phyloP scores from a whole-genome alignment of 768 basidiomycete genomes.

The Rhodosporidiobolus sp. region DNA sequence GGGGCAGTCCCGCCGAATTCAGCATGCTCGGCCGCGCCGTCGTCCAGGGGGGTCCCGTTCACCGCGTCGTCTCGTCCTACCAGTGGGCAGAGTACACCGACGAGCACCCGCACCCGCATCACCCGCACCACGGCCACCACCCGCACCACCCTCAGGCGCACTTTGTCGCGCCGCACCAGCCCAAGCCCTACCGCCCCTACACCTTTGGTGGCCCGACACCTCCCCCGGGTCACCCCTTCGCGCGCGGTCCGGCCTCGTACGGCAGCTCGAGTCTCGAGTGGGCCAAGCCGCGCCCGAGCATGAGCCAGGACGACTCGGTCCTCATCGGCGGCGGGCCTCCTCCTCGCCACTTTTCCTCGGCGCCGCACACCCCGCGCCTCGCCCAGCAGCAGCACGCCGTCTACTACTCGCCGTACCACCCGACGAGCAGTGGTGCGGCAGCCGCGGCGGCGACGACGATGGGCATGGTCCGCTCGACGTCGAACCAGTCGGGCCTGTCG shows the following conservation, averaged over 20 bases:
- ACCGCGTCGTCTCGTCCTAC: not conserved
- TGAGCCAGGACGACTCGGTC: not conserved
- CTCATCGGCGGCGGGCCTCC: not conserved
- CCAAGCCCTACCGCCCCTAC: not conserved
- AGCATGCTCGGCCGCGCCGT: constrained; percentile 5
- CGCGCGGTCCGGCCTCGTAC: not conserved
- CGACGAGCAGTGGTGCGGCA: not conserved
- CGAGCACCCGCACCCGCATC: not conserved
- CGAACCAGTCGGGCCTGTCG: constrained; percentile 22
- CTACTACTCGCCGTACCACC: constrained; percentile 9
- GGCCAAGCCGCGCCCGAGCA: constrained; percentile 5
- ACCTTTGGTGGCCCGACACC: not conserved
- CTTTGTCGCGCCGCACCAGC: not conserved
- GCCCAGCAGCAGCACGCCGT: not conserved
- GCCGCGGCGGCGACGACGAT: too few species aligned
- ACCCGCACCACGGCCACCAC: not conserved
- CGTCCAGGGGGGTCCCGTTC: not conserved
- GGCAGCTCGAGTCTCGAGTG: not conserved
- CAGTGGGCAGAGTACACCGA: constrained; percentile 9
- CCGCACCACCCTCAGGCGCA: not conserved
- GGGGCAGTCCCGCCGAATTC: not conserved
- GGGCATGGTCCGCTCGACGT: constrained; percentile 12
- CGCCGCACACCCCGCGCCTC: not conserved
- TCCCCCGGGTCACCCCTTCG: not conserved
- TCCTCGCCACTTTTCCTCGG: not conserved